Conservation (phyloP, 352 stramenopile genomes). For the Pythium brachiatum region DNA sequence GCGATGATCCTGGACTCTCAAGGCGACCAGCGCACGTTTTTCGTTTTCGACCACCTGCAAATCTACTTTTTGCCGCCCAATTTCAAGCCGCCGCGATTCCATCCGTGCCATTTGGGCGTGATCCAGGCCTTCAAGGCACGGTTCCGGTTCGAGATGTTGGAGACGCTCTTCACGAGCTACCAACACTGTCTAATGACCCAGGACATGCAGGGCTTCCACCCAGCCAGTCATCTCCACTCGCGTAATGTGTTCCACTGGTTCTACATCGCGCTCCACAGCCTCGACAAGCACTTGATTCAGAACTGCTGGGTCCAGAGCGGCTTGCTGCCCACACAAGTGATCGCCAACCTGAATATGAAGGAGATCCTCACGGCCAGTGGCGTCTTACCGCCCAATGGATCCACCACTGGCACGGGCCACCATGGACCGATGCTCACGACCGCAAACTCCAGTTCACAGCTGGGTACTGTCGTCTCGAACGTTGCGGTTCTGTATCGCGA, state of each 20-base stretch:
- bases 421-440: neutral
- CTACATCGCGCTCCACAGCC: conserved; percentile 65
- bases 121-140: conserved; percentile 79
- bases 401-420: neutral
- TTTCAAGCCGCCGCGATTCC: conserved; percentile 68
- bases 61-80: conserved; percentile 83
- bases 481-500: conserved; percentile 47
- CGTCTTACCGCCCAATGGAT: neutral
- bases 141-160: conserved; percentile 76
- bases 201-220: conserved; percentile 47
- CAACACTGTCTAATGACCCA: conserved; percentile 47
- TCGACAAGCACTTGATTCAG: conserved; percentile 68
- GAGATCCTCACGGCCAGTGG: conserved; percentile 35
- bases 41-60: conserved; percentile 79
- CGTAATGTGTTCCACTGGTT: conserved; percentile 87
- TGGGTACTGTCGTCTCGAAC: conserved; percentile 33
- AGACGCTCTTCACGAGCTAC: conserved; percentile 71
- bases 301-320: conserved; percentile 74
- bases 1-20: conserved; percentile 85
- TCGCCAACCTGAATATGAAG: conserved; percentile 69
- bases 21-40: conserved; percentile 84
- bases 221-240: conserved; percentile 54
- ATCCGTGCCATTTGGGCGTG: conserved; percentile 71
- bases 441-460: conserved; percentile 13
- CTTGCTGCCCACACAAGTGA: conserved; percentile 57